Evolutionary conservation across 805 yeast genomes (phyloP).

Genomic region (Grigorovia yakushimaensis): DNA sequence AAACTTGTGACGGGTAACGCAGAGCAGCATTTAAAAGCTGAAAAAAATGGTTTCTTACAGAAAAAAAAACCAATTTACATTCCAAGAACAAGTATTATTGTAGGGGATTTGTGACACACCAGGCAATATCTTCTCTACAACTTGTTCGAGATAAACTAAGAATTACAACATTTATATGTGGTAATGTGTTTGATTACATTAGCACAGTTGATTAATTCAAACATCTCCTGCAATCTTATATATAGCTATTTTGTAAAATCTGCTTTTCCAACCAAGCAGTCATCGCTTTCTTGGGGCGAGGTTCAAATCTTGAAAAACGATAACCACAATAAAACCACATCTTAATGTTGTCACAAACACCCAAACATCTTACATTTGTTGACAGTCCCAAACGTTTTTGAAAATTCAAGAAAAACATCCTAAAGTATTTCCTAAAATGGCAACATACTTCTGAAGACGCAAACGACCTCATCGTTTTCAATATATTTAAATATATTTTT

Average conservation of each 20-base stretch:
- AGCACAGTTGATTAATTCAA: not conserved
- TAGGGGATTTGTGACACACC: slow-evolving; percentile 29
- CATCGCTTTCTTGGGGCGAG: too few species aligned
- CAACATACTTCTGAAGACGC: too few species aligned
- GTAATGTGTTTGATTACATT: not conserved
- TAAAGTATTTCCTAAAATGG: too few species aligned
- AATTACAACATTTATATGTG: not conserved
- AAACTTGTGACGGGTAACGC: not conserved
- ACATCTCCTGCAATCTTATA: not conserved
- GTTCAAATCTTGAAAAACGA: not conserved
- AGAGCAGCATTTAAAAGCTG: not conserved
- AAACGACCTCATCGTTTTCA: too few species aligned
- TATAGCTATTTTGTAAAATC: not conserved
- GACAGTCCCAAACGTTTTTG: too few species aligned
- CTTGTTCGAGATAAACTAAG: slow-evolving; percentile 26
- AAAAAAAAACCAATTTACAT: slow-evolving; percentile 21
- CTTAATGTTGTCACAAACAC: too few species aligned
- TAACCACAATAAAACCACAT: too few species aligned
- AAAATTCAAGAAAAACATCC: too few species aligned
- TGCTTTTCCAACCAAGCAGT: too few species aligned
- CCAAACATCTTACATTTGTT: too few species aligned
- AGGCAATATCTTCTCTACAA: slow-evolving; percentile 32
- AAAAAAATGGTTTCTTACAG: not conserved
- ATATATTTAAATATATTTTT: too few species aligned
- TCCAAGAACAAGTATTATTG: slow-evolving; percentile 32